Base-by-base conservation (phyloP, 768 basidiomycete species). In the Boletales sp. region DNA sequence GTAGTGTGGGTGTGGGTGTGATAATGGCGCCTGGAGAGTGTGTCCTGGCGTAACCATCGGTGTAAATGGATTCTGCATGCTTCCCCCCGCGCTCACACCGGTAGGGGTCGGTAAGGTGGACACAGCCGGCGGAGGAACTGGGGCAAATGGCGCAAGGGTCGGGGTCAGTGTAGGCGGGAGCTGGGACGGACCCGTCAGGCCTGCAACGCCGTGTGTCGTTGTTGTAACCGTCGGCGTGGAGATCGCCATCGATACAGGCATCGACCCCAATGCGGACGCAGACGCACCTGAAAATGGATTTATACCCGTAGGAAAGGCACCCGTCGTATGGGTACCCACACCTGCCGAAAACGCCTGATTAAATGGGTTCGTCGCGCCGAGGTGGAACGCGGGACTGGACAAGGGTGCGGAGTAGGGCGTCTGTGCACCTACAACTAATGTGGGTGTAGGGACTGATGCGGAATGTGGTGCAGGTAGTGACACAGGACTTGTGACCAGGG, bases 1-100 rank as follows among this genome's bases (percentile, higher is more conserved):
- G 24, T 3, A 24, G 24, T 24, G 24, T 5, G 24, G 24, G 24
- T 24, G 24, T 24, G 5, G 24, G 24, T 24, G 24, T 24, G 24
- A 5, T 24, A 58, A 47, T 52, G 71, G 63, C 57, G 65, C 49
- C 60, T 70, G 68, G 0, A 5, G 24, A 24, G 5, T 5, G 5
- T 24, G 24, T 5, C 39, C 45, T 2, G 59, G 51, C 21, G 30
- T n/a, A 17, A 37, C 37, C 1, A 35, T 13, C 14, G 49, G 53
- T 30, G 40, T 36, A 30, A 61, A 64, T 12, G 63, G 59, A 36
- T 67, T 60, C 38, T 61, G 24, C 24, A 24, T 24, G 5, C 24
- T 5, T 24, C 24, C 24, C 24, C 3, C 24, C 24, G 24, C 24
- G 24, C 24, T 24, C 24, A 24, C 24, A 24, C 24, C 24, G 24